Base-by-base conservation (phyloP, 2,329 filamentous ascomycete genomes). In the Colletotrichum trifolii region DNA sequence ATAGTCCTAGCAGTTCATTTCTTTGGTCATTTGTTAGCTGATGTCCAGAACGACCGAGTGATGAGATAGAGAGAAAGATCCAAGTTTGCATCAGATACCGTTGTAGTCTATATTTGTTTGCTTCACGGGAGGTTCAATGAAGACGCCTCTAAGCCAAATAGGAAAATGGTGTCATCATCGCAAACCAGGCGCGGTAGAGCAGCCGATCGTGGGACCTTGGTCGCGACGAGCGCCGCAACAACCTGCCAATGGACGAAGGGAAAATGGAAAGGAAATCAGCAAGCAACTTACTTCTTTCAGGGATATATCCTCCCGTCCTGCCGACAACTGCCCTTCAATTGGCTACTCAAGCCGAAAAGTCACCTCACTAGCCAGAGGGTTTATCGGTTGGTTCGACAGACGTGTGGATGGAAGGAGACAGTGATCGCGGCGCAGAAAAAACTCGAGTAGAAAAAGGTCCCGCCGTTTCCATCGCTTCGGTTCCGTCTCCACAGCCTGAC, bases 21-120 rank as follows among this genome's bases (percentile, higher is more conserved):
- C 80, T 83, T 69, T 67, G 68, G n/a, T 12, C 15, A 36, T 67
- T 34, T 52, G 68, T 68, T 71, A 70, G 62, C 57, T 59, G 42
- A 34, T 33, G 25, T 52, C 52, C 47, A 36, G 25, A 38, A 42
- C 8, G 25, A 39, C 13, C 12, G 17, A 40, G 17, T 38, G 39
- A 6, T 8, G 25, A 33, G 42, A 17, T 17, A 47, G 38, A 53
- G 62, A 58, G 59, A 56, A 58, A 70, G 69, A 67, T 66, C 54
- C 55, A 58, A 33, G 61, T 71, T 63, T 55, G 74, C 83, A 86
- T 96, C 92, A 96, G 92, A 96, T 96, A 96, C 92, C 92, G 92
- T 96, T 95, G 92, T 96, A 96, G 92, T 96, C 92, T 91, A 91
- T 89, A 87, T 74, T 85, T 85, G 82, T 82, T 84, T 81, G 86